Base-by-base conservation (phyloP, 1,284 basidiomycete genomes). In the Apiotrichum mycotoxinovorans region DNA sequence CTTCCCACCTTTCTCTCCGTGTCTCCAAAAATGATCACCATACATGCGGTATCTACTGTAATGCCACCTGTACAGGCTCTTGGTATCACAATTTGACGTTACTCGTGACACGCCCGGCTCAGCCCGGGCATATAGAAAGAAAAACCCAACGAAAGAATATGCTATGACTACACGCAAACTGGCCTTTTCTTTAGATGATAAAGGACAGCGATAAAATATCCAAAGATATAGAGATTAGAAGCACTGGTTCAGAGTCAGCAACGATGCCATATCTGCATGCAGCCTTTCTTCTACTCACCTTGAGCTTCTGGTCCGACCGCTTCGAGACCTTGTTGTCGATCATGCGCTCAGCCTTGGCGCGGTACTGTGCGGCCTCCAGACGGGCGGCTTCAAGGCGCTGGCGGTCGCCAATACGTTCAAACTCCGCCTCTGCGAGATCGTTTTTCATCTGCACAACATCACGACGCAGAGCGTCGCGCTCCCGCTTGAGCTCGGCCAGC, bases 321-420 rank as follows among this genome's bases (percentile, higher is more conserved):
- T 73, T 71, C 48, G 63, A 63, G 37, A 72, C 72, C 59, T 74
- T 71, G 18, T 56, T 57, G 44, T 75, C 72, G n/a, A 72, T 65
- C 41, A 68, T 67, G 59, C 69, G 61, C 42, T 75, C 72, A 52
- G 73, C 52, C 53, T 73, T 67, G 41, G 67, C 66, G 54, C 67
- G 68, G 52, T 70, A 54, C 34, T 62, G 66, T 11, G 62, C 66
- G 5, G 69, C 67, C 52, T 73, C 71, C 18, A 66, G 64, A 47
- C 67, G 67, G 15, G 73, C 68, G 45, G 65, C 67, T 26, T 66
- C 56, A 51, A 74, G 63, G 15, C 66, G 63, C 41, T 68, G 63
- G 23, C 72, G 61, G 56, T 75, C 73, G 22, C 62, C 50, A 51
- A 68, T 65, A 35, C 72, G 72, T 42, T 66, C 64, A 51, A 62